A percentile compares a stretch with the other conserved stretches of the same genome.
Conservation (phyloP, 164 flowering plant genomes). For the Chimonanthus praecox region DNA sequence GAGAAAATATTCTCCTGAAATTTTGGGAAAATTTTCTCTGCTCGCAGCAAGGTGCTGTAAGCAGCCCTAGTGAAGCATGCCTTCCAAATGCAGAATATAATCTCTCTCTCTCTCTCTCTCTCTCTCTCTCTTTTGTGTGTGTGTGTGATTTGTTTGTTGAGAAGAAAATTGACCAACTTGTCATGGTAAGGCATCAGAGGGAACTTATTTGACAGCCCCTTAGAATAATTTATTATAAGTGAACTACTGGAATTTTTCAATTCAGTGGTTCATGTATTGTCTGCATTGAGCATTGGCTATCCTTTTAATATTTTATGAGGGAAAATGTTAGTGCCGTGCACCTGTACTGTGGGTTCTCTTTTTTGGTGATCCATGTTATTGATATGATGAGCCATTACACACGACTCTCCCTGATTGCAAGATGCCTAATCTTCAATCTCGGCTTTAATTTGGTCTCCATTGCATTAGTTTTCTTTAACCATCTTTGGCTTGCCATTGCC, state of each 20-base stretch:
- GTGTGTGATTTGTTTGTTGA: too few species aligned
- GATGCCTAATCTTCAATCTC: too few species aligned
- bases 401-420: too few species aligned
- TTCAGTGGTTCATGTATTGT: not conserved
- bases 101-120: too few species aligned
- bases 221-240: not conserved
- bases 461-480: not conserved
- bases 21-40: not conserved
- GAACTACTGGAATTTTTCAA: not conserved
- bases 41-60: not conserved
- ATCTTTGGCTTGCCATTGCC: not conserved
- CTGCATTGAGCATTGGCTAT: not conserved
- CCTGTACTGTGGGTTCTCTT: not conserved
- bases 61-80: not conserved
- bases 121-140: too few species aligned
- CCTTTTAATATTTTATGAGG: not conserved
- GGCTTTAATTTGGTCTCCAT: not conserved
- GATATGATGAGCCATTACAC: too few species aligned
- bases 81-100: not conserved
- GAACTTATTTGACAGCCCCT: not conserved
- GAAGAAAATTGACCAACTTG: not conserved
- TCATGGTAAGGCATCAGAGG: not conserved
- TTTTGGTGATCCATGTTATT: not conserved
- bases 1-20: not conserved
- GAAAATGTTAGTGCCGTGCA: not conserved